A percentile compares a stretch with the other conserved stretches of the same genome.
Conservation (phyloP, 768 basidiomycete genomes). For the Crassisporium funariophilum region DNA sequence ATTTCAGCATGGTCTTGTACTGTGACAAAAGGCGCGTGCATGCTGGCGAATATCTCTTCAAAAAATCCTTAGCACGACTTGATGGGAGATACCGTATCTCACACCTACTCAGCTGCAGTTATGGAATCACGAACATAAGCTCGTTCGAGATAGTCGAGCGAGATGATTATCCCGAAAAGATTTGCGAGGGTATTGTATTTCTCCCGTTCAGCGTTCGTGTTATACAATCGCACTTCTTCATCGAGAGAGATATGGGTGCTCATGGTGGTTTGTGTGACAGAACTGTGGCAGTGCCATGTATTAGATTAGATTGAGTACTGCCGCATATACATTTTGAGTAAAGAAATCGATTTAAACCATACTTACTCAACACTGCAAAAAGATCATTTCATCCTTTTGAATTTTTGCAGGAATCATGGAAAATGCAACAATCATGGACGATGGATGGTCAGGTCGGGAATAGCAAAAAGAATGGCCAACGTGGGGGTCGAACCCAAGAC, state of each 20-base stretch:
- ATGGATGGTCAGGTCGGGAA: too few relatives aligned
- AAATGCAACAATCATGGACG: too few relatives aligned
- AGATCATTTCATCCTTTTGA: too few relatives aligned
- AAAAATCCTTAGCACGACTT: slow-evolving; percentile 30
- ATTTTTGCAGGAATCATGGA: too few relatives aligned
- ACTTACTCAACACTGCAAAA: too few relatives aligned
- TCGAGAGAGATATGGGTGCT: slow-evolving; percentile 51
- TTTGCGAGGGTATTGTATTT: slow-evolving; percentile 86
- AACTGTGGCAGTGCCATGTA: background rate
- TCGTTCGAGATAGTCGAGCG: slow-evolving; percentile 92
- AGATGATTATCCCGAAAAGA: slow-evolving; percentile 88
- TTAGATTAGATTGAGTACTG: too few relatives aligned
- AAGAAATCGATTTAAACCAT: too few relatives aligned
- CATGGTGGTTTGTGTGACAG: slow-evolving; percentile 8
- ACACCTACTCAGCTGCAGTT: slow-evolving; percentile 82
- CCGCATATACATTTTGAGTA: too few relatives aligned
- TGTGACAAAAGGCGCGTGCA: slow-evolving; percentile 93
- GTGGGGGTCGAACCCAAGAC: slow-evolving; percentile 83
- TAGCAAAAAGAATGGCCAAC: slow-evolving; percentile 50
- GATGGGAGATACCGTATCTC: slow-evolving; percentile 4
- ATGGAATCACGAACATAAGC: slow-evolving; percentile 95
- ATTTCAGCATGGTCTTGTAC: slow-evolving; percentile 96
- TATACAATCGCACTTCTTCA: slow-evolving; percentile 90
- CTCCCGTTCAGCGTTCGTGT: slow-evolving; percentile 87
- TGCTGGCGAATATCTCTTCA: slow-evolving; percentile 91